Evolutionary conservation across 306 rosid species (phyloP).

Genomic region (Trichosanthes cucumerina): DNA sequence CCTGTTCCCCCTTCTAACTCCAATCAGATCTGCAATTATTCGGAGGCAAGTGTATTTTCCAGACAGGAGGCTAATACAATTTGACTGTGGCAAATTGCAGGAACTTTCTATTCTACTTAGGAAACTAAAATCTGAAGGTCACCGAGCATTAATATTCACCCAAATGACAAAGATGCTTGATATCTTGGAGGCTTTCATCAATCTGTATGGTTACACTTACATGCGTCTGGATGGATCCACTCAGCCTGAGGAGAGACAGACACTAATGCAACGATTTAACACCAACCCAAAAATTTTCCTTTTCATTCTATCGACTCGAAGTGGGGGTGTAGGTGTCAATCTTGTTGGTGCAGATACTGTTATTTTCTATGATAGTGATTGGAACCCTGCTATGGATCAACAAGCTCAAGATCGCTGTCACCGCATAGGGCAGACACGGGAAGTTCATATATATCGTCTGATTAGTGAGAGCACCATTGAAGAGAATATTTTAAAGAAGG

Average conservation of each 20-base stretch:
- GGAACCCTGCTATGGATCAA: constrained; percentile 99
- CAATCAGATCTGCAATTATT: constrained; percentile 88
- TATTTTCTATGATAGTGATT: constrained; percentile 94
- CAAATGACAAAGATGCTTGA: constrained; percentile 99
- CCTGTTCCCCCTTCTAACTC: constrained; percentile 64
- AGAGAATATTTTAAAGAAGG: constrained; percentile 95
- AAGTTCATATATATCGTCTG: constrained; percentile 88
- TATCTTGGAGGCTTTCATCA: constrained; percentile 85
- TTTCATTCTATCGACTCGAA: constrained; percentile 94
- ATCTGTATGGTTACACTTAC: constrained; percentile 93
- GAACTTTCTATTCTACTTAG: constrained; percentile 75
- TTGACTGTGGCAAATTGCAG: constrained; percentile 93
- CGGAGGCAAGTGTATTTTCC: constrained; percentile 97
- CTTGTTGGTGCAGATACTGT: constrained; percentile 98
- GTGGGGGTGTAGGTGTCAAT: constrained; percentile 99
- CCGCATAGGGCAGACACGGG: constrained; percentile 98
- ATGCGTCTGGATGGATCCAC: constrained; percentile 98
- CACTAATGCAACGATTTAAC: constrained; percentile 91
- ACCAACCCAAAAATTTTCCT: constrained; percentile 87
- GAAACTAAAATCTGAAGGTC: constrained; percentile 85
- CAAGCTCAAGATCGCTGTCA: constrained; percentile 99
- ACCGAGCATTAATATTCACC: constrained; percentile 83
- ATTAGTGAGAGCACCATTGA: constrained; percentile 95
- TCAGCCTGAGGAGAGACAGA: constrained; percentile 94
- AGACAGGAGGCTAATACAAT: constrained; percentile 93